Evolutionary conservation across 768 basidiomycete species (phyloP).

Genomic region (Mrakia blollopis): DNA sequence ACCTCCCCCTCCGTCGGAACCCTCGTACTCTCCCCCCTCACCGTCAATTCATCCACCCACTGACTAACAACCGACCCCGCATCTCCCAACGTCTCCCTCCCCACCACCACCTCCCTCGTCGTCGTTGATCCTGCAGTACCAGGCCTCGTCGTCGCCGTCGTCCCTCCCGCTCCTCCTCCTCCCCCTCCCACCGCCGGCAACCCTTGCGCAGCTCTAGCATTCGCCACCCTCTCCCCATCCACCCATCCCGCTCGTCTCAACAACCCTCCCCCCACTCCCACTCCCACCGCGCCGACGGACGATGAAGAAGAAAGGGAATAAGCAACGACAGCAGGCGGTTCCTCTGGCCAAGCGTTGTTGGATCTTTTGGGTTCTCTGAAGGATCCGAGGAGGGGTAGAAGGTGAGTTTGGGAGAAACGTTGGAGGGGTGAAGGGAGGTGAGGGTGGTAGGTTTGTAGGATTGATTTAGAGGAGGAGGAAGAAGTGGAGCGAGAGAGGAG

Average conservation of each 20-base stretch:
- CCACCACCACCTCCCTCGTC: neutral
- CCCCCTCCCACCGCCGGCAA: neutral
- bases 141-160: neutral
- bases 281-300: neutral
- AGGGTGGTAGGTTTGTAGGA: neutral
- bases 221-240: neutral
- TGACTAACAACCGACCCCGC: neutral
- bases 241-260: neutral
- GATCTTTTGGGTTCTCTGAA: conserved; percentile 3
- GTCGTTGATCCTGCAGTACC: neutral
- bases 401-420: neutral
- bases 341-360: neutral
- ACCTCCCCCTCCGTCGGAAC: conserved; percentile 8
- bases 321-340: neutral
- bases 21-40: neutral
- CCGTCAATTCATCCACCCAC: conserved; percentile 10
- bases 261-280: neutral
- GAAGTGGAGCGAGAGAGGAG: neutral
- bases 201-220: neutral
- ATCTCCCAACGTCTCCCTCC: too few species aligned
- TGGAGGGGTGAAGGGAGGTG: neutral
- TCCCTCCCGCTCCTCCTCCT: neutral
- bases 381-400: neutral
- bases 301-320: too few species aligned
- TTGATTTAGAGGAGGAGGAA: neutral